phyloP scores from a whole-genome alignment of 2,329 filamentous ascomycete genomes.

The Emmonsia crescens region DNA sequence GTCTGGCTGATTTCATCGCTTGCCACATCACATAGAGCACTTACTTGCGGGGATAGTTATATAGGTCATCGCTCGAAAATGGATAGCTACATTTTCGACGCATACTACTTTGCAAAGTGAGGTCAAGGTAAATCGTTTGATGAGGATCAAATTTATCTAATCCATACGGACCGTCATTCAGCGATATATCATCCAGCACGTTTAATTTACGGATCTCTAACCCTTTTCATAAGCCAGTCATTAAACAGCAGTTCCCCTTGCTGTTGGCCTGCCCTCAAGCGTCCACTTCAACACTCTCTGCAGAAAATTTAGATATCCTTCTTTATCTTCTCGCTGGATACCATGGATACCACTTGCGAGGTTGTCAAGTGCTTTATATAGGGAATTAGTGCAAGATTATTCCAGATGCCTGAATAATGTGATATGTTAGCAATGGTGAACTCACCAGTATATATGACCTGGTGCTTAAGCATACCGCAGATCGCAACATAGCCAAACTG shows the following conservation, averaged over 20 bases:
- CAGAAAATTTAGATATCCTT: neutral
- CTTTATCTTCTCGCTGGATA: neutral
- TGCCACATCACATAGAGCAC: neutral
- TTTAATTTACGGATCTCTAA: neutral
- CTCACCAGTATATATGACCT: too few species aligned
- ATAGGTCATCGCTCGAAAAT: too few species aligned
- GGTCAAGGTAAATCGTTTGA: too few species aligned
- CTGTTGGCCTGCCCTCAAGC: neutral
- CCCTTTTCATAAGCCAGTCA: neutral
- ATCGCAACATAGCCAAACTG: slow-evolving; percentile 15
- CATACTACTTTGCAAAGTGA: too few species aligned
- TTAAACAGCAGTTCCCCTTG: neutral
- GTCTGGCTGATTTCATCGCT: neutral
- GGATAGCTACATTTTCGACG: too few species aligned
- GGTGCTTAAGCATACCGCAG: too few species aligned
- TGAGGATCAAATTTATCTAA: too few species aligned
- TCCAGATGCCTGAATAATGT: neutral
- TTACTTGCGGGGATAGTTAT: neutral
- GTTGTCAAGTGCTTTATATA: neutral
- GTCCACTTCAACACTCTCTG: neutral
- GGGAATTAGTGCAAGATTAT: neutral
- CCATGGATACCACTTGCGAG: neutral
- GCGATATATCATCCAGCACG: neutral
- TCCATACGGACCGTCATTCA: too few species aligned
- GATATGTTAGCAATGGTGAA: neutral